Conservation (phyloP, 202 grass and related monocot genomes). For the Tripidium arundinaceum region DNA sequence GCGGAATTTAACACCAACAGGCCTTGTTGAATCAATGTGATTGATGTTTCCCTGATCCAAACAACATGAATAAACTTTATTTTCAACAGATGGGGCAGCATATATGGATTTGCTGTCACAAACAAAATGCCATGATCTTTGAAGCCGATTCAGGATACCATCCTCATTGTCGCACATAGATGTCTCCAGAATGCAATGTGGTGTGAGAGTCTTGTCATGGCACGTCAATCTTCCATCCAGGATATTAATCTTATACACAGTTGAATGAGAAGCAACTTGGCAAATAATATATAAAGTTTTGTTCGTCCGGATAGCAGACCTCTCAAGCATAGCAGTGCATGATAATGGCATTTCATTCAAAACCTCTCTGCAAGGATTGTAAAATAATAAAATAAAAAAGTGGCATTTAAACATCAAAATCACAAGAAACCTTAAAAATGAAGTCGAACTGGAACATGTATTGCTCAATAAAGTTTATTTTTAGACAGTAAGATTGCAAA, state of each 20-base stretch:
- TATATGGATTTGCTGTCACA: not conserved
- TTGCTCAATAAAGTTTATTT: not conserved
- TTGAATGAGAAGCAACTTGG: not conserved
- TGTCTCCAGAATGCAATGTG: not conserved
- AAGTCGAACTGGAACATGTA: not conserved
- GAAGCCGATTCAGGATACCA: not conserved
- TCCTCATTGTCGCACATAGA: too few species aligned
- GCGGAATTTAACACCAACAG: not conserved
- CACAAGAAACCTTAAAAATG: not conserved
- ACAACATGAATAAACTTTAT: not conserved
- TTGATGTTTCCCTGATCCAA: not conserved
- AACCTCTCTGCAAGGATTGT: not conserved
- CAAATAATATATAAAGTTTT: not conserved
- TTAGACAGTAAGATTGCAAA: not conserved
- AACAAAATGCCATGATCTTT: not conserved
- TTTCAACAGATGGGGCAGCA: not conserved
- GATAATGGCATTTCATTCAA: not conserved
- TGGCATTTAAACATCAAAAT: not conserved
- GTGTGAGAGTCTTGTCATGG: not conserved
- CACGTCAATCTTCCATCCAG: not conserved
- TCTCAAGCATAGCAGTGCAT: not conserved
- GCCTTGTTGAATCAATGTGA: not conserved
- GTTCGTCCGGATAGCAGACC: not conserved
- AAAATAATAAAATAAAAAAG: not conserved
- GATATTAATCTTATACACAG: not conserved